Conservation (phyloP, 2,329 filamentous ascomycete species). For the Sarocladiaceae sp. region DNA sequence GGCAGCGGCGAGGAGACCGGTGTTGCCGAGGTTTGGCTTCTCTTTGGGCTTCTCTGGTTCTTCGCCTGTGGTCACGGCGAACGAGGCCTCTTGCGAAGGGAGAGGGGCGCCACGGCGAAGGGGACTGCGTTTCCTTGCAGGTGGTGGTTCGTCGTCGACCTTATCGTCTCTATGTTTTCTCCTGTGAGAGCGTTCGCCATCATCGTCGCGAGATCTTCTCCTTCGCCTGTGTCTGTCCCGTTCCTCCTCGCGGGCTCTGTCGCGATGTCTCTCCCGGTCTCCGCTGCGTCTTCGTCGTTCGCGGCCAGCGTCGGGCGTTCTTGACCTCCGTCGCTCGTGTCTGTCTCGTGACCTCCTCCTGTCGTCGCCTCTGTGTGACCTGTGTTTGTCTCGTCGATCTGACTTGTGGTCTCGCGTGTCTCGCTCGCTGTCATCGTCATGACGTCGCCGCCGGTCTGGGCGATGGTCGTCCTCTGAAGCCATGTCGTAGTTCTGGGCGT, state of each 20-base stretch:
- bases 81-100: constrained; percentile 54
- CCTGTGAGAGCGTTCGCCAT: constrained; percentile 8
- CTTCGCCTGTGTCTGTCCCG: constrained; percentile 23
- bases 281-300: constrained; percentile 18
- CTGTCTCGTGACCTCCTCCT: constrained; percentile 22
- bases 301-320: constrained; percentile 23
- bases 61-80: constrained; percentile 42
- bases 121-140: constrained; percentile 18
- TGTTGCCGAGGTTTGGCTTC: constrained; percentile 78
- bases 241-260: constrained; percentile 18
- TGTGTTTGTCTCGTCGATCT: constrained; percentile 17
- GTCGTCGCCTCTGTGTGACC: constrained; percentile 16
- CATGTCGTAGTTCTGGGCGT: constrained; percentile 15
- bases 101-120: constrained; percentile 40
- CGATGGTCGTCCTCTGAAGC: constrained; percentile 19
- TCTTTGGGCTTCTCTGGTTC: constrained; percentile 60
- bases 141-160: constrained; percentile 16
- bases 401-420: constrained; percentile 14
- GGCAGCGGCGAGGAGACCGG: constrained; percentile 78
- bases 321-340: constrained; percentile 24
- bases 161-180: constrained; percentile 13
- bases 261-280: constrained; percentile 15
- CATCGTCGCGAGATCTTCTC: constrained; percentile 27
- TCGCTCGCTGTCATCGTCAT: constrained; percentile 16
- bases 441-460: constrained; percentile 13